Base-by-base conservation (phyloP, 2,329 filamentous ascomycete genomes). In the Orbilia javanica region DNA sequence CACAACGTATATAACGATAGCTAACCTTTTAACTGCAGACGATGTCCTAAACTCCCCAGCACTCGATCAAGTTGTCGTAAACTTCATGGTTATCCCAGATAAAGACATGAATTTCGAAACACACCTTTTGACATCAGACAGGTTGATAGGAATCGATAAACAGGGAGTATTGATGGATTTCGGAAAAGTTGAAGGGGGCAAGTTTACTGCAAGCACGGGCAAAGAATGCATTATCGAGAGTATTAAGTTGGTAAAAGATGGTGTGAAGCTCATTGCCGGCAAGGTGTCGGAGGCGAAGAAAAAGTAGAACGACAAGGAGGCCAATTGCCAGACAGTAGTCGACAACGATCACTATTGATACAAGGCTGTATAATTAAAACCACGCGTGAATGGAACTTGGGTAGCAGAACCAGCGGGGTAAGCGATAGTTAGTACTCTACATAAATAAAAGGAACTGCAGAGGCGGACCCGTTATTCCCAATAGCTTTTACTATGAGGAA, bases 71-170 rank as follows among this genome's bases (percentile, higher is more conserved):
- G 18, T 2, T 29, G 22, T 68, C 50, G n/a, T 46, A 42, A 68
- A 57, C 65, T 68, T 68, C 50, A 57, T 57, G 18, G 65, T 68
- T 57, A 44, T 68, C 25, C 50, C 48, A 18, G 65, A 46, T 7
- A 36, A 57, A 48, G 48, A 57, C 34, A 46, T 31, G 50, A 57
- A 57, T 1, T 57, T 68, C 22, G 48, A 57, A 57, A n/a, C 65
- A 57, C 8, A 57, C 15, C 34, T 68, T 57, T 34, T 68, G 36
- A 57, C 65, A 15, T 7, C 31, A 31, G 50, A 68, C 50, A 68
- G 18, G 8, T 46, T 68, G 36, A 34, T 57, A 22, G 50, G 50
- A 46, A 57, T 68, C 20, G 65, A 68, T 57, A 55, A 68, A 48
- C 25, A 57, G 18, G 65, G 50, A 34, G 65, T 13, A 29, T 29